Conservation (phyloP, 1,284 basidiomycete species). For the Melampsora larici-populina region DNA sequence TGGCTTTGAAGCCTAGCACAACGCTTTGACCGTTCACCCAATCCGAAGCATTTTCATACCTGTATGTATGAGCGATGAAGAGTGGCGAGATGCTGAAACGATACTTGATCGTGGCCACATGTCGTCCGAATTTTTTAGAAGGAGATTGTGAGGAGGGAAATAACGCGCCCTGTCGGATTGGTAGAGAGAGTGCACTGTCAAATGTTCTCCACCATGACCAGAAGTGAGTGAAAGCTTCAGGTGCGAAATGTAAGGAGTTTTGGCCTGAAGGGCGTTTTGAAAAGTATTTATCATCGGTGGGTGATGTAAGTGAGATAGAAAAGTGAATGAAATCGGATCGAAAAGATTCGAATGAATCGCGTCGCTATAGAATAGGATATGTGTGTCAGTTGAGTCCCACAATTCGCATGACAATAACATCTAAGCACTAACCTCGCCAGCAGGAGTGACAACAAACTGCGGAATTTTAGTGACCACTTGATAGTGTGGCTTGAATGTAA, state of each 20-base stretch:
- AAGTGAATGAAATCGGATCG: conserved; percentile 93
- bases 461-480: conserved; percentile 66
- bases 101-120: conserved; percentile 90
- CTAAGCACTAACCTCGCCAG: conserved; percentile 50
- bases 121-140: conserved; percentile 83
- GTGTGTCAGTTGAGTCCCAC: conserved; percentile 12
- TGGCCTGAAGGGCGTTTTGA: conserved; percentile 49
- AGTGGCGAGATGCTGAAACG: conserved; percentile 73
- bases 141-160: conserved; percentile 69
- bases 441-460: conserved; percentile 53
- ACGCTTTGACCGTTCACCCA: conserved; percentile 76
- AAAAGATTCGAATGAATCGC: conserved; percentile 83
- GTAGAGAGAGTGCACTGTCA: conserved; percentile 72
- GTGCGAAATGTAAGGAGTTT: conserved; percentile 82
- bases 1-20: conserved; percentile 77
- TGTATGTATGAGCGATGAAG: conserved; percentile 82
- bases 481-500: conserved; percentile 79
- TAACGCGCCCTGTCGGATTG: conserved; percentile 78
- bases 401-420: background rate
- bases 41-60: conserved; percentile 69
- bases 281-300: conserved; percentile 34
- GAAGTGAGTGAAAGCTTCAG: conserved; percentile 83
- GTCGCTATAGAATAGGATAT: conserved; percentile 51
- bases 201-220: conserved; percentile 88
- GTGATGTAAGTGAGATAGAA: conserved; percentile 76